Evolutionary conservation across 2,329 filamentous ascomycete species (phyloP), one percentile per base, ranked within the genome.

Genomic region (Hypoxylon sp.): DNA sequence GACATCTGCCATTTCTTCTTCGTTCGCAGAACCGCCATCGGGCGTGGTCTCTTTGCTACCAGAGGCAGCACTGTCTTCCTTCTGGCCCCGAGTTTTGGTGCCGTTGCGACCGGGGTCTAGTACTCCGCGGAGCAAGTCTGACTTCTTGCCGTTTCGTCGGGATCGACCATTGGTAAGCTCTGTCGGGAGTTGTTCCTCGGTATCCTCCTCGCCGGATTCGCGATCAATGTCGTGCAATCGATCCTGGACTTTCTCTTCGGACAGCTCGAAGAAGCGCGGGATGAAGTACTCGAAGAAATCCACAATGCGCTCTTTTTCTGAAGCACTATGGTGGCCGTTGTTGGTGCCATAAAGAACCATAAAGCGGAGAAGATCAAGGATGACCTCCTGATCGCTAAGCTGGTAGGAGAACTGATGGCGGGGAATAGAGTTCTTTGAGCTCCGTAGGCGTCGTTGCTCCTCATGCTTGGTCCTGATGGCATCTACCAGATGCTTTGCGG

Each of bases 391-490:
- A 63, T 92, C 89, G 20, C 80, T 75, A 63, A 97, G 91, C 12
- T 80, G 78, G 74, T 88, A 93, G 32, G 84, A 77, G 68, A 91
- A 89, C 69, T 96, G 93, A 66, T 88, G 83, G 35, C 82, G 83
- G 11, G 83, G 78, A 4, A 83, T 77, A 52, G 82, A 82, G 61
- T 78, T 78, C 67, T 80, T 84, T 36, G 84, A 78, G 59, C 80
- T 82, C 55, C 87, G 83, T 61, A 86, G 78, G 41, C 89, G 89
- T 66, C 89, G 87, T 68, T 93, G 89, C 71, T 97, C 92, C 69
- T 97, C 92, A 62, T 93, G 89, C 70, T 91, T 95, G 38, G 90
- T 91, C 71, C 94, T 91, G 67, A 97, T 92, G 52, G 94, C 87
- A 63, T 91, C 89, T 23, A 94, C 87, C 7, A 99, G 83, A 50